A percentile compares a stretch with the other conserved stretches of the same genome.
Evolutionary conservation across 257 asterid species (phyloP).

Genomic region (Nicotiana obtusifolia): DNA sequence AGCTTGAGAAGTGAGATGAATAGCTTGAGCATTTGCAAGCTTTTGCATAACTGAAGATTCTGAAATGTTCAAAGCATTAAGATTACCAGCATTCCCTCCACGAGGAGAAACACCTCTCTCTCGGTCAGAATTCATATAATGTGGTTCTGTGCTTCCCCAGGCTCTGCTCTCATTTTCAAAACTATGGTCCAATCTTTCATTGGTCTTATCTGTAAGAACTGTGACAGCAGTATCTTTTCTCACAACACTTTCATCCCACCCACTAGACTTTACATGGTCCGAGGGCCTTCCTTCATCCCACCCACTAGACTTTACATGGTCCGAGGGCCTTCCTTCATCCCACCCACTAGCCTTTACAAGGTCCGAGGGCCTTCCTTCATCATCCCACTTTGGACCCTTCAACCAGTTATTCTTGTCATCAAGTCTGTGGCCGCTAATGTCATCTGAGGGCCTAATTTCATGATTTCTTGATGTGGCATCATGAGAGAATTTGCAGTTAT

Average conservation of each 20-base stretch:
- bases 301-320: slow-evolving; percentile 23
- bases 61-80: slow-evolving; percentile 20
- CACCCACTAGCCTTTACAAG: slow-evolving; percentile 27
- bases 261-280: slow-evolving; percentile 22
- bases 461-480: slow-evolving; percentile 29
- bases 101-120: slow-evolving; percentile 25
- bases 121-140: slow-evolving; percentile 19
- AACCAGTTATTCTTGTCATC: slow-evolving; percentile 31
- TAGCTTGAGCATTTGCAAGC: slow-evolving; percentile 23
- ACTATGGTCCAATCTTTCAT: slow-evolving; percentile 21
- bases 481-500: slow-evolving; percentile 63
- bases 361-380: slow-evolving; percentile 20
- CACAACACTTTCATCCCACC: slow-evolving; percentile 34
- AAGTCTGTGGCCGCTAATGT: slow-evolving; percentile 24
- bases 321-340: slow-evolving; percentile 30
- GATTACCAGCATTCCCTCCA: slow-evolving; percentile 24
- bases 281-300: slow-evolving; percentile 18
- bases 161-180: slow-evolving; percentile 26
- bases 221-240: slow-evolving; percentile 18
- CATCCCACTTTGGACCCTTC: slow-evolving; percentile 46
- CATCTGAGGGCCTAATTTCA: slow-evolving; percentile 36
- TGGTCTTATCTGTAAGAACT: slow-evolving; percentile 23
- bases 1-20: slow-evolving; percentile 18
- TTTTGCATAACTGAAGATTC: slow-evolving; percentile 28
- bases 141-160: slow-evolving; percentile 26